phyloP scores from a whole-genome alignment of 306 rosid genomes.

The Mucuna pruriens region DNA sequence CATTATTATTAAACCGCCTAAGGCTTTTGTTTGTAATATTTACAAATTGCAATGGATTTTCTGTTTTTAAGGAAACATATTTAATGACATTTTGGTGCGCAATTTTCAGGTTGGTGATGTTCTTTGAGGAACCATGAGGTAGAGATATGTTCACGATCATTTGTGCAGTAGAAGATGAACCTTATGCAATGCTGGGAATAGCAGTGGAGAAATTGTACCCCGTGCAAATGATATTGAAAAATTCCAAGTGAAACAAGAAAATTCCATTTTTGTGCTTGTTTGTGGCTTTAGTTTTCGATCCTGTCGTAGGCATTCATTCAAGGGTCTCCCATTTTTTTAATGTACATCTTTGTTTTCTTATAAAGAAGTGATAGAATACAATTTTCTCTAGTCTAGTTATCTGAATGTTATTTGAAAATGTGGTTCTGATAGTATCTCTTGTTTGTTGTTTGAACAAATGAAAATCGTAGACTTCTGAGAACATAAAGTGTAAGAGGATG shows the following conservation, averaged over 20 bases:
- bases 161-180: constrained; percentile 23
- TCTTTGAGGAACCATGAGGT: constrained; percentile 28
- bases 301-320: constrained; percentile 2
- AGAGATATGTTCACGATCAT: constrained; percentile 16
- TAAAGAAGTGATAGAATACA: neutral
- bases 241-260: neutral
- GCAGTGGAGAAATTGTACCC: constrained; percentile 17
- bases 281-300: constrained; percentile 13
- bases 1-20: neutral
- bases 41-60: too few species aligned
- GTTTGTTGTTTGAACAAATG: neutral
- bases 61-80: neutral
- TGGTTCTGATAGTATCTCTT: neutral
- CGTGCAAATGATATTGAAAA: neutral
- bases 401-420: neutral
- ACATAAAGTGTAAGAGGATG: neutral
- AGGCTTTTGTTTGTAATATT: neutral
- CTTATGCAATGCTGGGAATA: constrained; percentile 19
- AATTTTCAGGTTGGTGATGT: constrained; percentile 43
- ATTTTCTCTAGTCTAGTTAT: too few species aligned
- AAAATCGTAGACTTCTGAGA: neutral
- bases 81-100: constrained; percentile 16
- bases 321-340: neutral
- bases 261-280: constrained; percentile 46
- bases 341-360: constrained; percentile 30